Evolutionary conservation across 148 eudicot genomes (phyloP), one percentile per base, ranked within the genome.

Genomic region (Chenopodium quinoa): DNA sequence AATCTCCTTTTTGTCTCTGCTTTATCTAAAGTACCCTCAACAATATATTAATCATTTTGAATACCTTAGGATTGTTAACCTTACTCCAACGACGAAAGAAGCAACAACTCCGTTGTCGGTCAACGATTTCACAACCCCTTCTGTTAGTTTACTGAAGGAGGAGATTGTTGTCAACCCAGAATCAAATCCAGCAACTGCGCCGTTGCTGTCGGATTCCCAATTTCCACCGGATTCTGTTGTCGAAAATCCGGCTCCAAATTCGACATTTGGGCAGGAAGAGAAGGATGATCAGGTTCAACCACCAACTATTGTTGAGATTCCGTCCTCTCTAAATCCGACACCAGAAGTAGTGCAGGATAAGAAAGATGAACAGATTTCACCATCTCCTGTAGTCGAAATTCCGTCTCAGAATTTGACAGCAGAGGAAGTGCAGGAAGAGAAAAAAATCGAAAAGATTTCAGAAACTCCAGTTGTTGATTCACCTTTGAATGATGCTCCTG

Each of bases 1-100:
- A 4, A n/a, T 62, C 23, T 82, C 75, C 13, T 82, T 77, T 34
- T 75, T 82, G 16, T 47, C 84, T 3, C 54, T 82, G 7, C 56
- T 67, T 27, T 54, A 67, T 29, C 37, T 82, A 50, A 73, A 54
- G 22, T 56, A 77, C 25, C 69, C 73, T 3, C 63, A 40, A 6
- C 66, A 82, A 54, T 20, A 10, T 14, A 13, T 25, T 25, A 31
- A 31, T 31, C 25, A 75, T 11, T 31, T 73, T 23, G 54, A 80
- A 60, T 75, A 60, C 44, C 71, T 73, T 31, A 63, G 7, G 16
- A 50, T 74, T 14, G 52, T 74, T 12, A 72, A 46, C 2, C 50
- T 14, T 37, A 19, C 9, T 71, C 29, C 75, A 4, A 20, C 71
- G 4, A 1, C 37, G 37, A 46, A 12, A 23, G 7, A 60, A 2